phyloP scores from a whole-genome alignment of 805 yeast genomes.

The Wickerhamomyces canadensis region DNA sequence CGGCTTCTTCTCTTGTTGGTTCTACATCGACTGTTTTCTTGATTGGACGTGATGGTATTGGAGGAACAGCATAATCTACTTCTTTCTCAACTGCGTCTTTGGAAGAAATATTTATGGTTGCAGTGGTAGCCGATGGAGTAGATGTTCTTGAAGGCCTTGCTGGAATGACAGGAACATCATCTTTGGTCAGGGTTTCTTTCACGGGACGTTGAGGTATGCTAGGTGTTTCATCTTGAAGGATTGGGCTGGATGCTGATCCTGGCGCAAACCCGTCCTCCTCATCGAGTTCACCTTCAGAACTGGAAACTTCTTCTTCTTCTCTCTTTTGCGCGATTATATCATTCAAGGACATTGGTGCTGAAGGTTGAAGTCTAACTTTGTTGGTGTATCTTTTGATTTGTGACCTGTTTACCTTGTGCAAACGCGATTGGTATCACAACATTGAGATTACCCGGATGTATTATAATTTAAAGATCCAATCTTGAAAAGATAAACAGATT shows the following conservation, averaged over 20 bases:
- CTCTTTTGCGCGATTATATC: background rate
- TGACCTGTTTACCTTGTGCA: no score
- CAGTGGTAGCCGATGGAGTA: background rate
- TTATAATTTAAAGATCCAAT: no score
- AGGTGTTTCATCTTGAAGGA: background rate
- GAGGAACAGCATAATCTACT: constrained; percentile 2
- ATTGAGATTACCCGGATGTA: no score
- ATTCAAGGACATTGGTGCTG: constrained; percentile 1
- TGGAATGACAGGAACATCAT: constrained; percentile 4
- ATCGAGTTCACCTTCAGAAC: no score
- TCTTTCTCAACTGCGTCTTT: background rate
- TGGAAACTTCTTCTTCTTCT: background rate
- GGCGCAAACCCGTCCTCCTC: no score
- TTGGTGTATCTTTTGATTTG: no score
- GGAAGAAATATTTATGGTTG: background rate
- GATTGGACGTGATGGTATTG: constrained; percentile 6
- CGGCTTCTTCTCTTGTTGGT: background rate
- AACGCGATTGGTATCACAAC: no score
- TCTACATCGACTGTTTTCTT: no score
- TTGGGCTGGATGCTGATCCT: no score
- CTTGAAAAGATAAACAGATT: no score
- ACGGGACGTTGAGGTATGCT: background rate
- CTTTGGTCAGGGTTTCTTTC: background rate
- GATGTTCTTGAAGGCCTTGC: constrained; percentile 4
- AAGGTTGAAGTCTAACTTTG: background rate